Conservation (phyloP, 345 rosid species). For the Melaleuca alternifolia region DNA sequence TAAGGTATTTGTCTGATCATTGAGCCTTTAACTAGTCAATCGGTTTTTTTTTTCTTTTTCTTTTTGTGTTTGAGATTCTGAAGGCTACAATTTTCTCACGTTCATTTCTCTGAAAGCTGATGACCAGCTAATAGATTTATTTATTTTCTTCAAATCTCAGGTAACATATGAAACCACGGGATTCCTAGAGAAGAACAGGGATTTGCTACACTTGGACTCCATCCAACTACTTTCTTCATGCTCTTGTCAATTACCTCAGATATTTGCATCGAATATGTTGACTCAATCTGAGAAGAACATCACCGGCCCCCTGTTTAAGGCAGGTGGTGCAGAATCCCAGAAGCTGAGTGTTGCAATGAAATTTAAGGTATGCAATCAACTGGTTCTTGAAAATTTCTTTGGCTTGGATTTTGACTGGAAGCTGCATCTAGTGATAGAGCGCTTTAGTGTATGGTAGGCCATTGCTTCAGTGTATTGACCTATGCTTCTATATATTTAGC, state of each 20-base stretch:
- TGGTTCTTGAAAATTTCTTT: neutral
- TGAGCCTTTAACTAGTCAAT: neutral
- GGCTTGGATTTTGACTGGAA: neutral
- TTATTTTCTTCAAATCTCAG: conserved; percentile 28
- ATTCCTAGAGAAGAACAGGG: conserved; percentile 96
- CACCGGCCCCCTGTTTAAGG: conserved; percentile 72
- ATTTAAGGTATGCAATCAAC: conserved; percentile 60
- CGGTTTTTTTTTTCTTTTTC: neutral
- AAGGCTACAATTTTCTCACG: neutral
- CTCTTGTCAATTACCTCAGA: conserved; percentile 78
- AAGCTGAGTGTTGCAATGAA: conserved; percentile 87
- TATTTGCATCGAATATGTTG: conserved; percentile 86
- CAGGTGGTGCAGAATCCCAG: conserved; percentile 97
- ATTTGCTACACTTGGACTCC: conserved; percentile 84
- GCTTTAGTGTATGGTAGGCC: neutral
- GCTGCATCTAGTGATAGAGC: neutral
- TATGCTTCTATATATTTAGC: neutral
- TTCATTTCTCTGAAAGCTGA: neutral
- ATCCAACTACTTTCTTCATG: conserved; percentile 87
- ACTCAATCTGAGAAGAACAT: conserved; percentile 69
- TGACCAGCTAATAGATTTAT: conserved; percentile 1
- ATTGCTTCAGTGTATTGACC: neutral
- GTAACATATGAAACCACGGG: conserved; percentile 91
- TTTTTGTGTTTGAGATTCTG: neutral
- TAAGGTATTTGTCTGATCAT: neutral